phyloP scores from a whole-genome alignment of 768 basidiomycete genomes.

The Plicaturopsis crispa region DNA sequence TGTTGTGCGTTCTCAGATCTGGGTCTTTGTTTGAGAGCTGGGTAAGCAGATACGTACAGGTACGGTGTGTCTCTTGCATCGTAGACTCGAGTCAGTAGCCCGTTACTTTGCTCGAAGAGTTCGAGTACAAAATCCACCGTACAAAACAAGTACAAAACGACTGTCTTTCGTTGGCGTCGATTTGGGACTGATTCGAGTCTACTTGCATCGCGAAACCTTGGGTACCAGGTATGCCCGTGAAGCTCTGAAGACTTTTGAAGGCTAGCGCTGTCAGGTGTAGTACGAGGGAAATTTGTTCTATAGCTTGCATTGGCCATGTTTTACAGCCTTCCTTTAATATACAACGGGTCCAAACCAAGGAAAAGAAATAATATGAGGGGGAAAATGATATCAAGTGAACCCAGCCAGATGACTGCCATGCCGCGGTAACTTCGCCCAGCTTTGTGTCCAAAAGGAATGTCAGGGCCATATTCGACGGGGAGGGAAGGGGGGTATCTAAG shows the following conservation, averaged over 20 bases:
- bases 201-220: neutral
- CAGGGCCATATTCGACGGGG: conserved; percentile 10
- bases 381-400: conserved; percentile 21
- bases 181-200: neutral
- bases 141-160: neutral
- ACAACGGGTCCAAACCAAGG: conserved; percentile 2
- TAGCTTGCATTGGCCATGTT: neutral
- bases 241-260: neutral
- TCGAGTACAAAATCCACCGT: neutral
- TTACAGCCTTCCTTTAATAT: neutral
- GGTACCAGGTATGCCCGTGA: neutral
- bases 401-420: conserved; percentile 19
- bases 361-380: conserved; percentile 19
- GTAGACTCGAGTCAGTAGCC: no score
- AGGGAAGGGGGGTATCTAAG: conserved; percentile 13
- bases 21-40: no score
- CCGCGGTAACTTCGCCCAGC: conserved; percentile 15
- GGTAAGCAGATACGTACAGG: neutral
- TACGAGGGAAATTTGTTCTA: neutral
- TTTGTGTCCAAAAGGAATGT: conserved; percentile 11
- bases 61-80: neutral
- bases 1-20: neutral
- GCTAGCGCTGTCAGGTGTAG: neutral
- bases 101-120: neutral
- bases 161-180: neutral